Conservation (phyloP, 2,329 filamentous ascomycete genomes). For the Colletotrichum kahawae region DNA sequence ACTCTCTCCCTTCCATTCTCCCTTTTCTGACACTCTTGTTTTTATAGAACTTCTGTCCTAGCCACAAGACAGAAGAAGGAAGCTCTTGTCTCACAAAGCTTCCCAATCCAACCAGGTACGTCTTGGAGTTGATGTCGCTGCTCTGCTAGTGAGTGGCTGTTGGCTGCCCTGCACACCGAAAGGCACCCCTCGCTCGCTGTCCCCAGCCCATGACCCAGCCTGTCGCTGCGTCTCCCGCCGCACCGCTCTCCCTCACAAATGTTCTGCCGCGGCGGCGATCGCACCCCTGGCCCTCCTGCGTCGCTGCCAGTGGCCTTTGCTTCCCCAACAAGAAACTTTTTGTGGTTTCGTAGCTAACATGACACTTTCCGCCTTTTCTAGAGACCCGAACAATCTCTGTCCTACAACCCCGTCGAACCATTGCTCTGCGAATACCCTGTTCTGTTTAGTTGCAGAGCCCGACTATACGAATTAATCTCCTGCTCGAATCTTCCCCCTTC, state of each 20-base stretch:
- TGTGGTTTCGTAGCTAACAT: constrained; percentile 12
- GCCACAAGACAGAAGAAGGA: constrained; percentile 18
- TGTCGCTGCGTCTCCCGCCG: not conserved
- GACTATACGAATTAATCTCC: constrained; percentile 14
- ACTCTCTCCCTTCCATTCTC: constrained; percentile 21
- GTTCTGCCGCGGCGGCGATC: not conserved
- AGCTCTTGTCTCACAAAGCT: constrained; percentile 13
- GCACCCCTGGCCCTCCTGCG: constrained; percentile 10
- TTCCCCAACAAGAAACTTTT: constrained; percentile 21
- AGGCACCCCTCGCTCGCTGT: not conserved
- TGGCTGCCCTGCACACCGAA: not conserved
- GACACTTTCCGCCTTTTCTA: not conserved
- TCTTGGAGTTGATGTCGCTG: not conserved
- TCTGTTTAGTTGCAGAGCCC: constrained; percentile 14
- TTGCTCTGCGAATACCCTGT: constrained; percentile 16
- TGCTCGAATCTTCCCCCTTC: constrained; percentile 18
- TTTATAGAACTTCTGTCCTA: constrained; percentile 19
- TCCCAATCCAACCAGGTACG: constrained; percentile 11
- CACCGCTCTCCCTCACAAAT: not conserved
- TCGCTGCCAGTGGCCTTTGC: not conserved
- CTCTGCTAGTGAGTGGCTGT: not conserved
- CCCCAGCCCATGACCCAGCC: not conserved
- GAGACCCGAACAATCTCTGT: constrained; percentile 21
- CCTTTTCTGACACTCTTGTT: constrained; percentile 8
- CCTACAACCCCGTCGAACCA: constrained; percentile 9